Conservation (phyloP, 1,139 yeast genomes). For the Saccharomycopsis phalli region DNA sequence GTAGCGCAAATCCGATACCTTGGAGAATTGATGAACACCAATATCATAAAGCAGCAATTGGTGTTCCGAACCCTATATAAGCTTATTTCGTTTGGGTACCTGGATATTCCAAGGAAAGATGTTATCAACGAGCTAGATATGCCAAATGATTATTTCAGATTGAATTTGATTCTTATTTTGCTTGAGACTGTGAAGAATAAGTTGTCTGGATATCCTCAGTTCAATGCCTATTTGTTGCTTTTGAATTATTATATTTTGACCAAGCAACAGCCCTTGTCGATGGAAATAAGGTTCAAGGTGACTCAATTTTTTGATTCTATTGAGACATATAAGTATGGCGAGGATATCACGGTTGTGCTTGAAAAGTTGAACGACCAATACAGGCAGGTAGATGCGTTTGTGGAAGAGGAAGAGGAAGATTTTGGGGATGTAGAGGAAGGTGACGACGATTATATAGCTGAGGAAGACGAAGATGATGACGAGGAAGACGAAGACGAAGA, state of each 20-base stretch:
- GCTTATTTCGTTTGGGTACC: constrained; percentile 61
- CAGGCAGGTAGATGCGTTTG: background rate
- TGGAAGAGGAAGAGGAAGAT: constrained; percentile 15
- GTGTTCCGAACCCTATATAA: constrained; percentile 45
- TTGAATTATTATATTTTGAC: constrained; percentile 70
- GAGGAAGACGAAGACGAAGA: constrained; percentile 23
- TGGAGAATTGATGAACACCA: constrained; percentile 45
- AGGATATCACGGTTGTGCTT: background rate
- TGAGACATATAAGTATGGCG: constrained; percentile 25
- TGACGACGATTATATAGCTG: constrained; percentile 25
- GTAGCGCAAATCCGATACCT: constrained; percentile 55
- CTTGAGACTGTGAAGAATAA: constrained; percentile 8
- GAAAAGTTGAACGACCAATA: background rate
- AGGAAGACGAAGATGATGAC: constrained; percentile 22
- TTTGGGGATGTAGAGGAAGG: constrained; percentile 22
- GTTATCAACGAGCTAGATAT: constrained; percentile 37
- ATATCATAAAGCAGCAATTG: constrained; percentile 32
- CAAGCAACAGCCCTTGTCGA: constrained; percentile 57
- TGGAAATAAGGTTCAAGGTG: constrained; percentile 52
- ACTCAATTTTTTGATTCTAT: constrained; percentile 33
- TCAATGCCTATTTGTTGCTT: constrained; percentile 45
- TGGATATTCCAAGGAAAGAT: constrained; percentile 21
- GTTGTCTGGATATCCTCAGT: constrained; percentile 24
- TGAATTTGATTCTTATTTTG: constrained; percentile 38
- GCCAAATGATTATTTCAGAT: constrained; percentile 64